A percentile compares a stretch with the other conserved stretches of the same genome.
These are phyloP conservation scores for Allium sativum DNA, from an alignment of 106 monocot genomes.

Conservation along the genomic window DNA sequence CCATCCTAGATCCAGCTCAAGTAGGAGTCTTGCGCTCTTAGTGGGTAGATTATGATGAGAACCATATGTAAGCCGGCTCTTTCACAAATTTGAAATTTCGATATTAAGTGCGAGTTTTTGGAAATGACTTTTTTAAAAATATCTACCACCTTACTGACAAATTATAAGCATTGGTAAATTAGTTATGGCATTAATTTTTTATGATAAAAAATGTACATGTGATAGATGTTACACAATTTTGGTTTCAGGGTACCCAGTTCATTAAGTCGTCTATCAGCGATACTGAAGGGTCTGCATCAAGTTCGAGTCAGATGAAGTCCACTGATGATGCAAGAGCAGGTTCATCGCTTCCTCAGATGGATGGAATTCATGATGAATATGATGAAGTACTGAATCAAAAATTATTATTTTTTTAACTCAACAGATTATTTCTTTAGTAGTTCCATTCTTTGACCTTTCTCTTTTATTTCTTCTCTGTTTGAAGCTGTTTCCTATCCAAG, in stretches of 20 bases:
- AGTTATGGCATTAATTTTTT: no score
- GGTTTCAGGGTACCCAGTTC: constrained; percentile 18
- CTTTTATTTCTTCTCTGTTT: constrained; percentile 12
- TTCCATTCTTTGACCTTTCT: neutral
- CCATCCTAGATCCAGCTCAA: no score
- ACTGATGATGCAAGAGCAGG: constrained; percentile 9
- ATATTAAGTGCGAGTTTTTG: no score
- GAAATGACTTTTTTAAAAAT: no score
- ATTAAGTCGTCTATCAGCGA: constrained; percentile 7
- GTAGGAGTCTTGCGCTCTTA: no score
- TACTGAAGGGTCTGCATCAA: neutral
- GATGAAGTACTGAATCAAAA: constrained; percentile 40
- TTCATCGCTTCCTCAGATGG: constrained; percentile 51
- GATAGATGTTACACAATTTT: neutral
- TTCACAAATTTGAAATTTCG: no score
- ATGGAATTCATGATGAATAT: constrained; percentile 82
- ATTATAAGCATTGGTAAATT: no score
- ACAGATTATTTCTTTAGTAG: neutral
- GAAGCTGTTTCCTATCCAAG: constrained; percentile 51
- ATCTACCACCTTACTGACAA: no score
- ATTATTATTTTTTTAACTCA: neutral
- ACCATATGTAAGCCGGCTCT: no score
- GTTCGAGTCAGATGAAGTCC: neutral
- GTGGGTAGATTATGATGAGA: no score
- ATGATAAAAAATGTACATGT: no score